These are phyloP conservation scores for Hypoxylon sp. DNA, from an alignment of 2,329 filamentous ascomycete species.

Conservation along the genomic window DNA sequence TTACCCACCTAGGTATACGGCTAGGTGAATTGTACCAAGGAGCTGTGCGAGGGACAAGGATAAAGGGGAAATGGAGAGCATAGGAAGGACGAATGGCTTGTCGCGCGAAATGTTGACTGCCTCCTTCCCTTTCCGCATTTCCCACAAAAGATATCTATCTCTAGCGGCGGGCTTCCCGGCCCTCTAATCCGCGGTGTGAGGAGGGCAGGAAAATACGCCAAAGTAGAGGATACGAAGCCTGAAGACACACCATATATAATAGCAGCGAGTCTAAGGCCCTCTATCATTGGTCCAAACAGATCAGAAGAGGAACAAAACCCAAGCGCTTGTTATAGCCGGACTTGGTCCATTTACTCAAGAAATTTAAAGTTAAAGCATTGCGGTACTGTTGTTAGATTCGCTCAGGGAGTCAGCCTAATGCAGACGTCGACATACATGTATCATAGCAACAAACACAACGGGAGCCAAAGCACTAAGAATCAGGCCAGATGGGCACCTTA, in stretches of 20 bases:
- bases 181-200: neutral
- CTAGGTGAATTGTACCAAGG: neutral
- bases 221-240: neutral
- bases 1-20: neutral
- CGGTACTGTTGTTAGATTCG: neutral
- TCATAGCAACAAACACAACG: slow-evolving; percentile 4
- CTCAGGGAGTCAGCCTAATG: neutral
- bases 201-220: too few species aligned
- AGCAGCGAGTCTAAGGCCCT: neutral
- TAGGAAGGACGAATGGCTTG: neutral
- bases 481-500: slow-evolving; percentile 18
- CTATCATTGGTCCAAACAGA: neutral
- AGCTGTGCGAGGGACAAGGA: neutral
- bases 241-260: neutral
- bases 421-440: slow-evolving; percentile 5
- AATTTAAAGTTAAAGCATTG: neutral
- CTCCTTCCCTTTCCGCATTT: neutral
- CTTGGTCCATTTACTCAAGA: neutral
- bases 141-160: neutral
- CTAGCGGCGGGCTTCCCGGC: neutral
- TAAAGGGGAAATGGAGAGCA: neutral
- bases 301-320: neutral
- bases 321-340: neutral
- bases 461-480: neutral
- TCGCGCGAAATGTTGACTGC: too few species aligned